phyloP scores from a whole-genome alignment of 768 basidiomycete species.

The Tubosaeta brunneosetosa region DNA sequence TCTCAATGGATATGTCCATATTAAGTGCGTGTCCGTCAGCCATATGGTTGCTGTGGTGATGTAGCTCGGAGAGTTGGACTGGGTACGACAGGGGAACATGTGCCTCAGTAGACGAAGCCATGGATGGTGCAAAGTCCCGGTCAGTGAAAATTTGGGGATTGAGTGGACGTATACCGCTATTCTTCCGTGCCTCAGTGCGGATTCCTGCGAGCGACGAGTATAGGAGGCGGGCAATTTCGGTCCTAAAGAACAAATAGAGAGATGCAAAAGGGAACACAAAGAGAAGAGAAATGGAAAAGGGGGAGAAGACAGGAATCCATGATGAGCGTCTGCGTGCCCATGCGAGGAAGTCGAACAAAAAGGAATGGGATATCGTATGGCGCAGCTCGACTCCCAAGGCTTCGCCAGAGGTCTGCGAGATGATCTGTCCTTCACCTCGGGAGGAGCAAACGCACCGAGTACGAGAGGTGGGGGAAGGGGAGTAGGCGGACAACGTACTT shows the following conservation, averaged over 20 bases:
- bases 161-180: too few relatives aligned
- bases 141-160: too few relatives aligned
- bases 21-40: too few relatives aligned
- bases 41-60: too few relatives aligned
- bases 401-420: constrained; percentile 38
- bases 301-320: constrained; percentile 34
- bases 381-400: constrained; percentile 43
- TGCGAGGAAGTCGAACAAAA: constrained; percentile 36
- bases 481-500: constrained; percentile 48
- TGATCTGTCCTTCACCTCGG: constrained; percentile 33
- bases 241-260: constrained; percentile 38
- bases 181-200: too few relatives aligned
- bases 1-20: too few relatives aligned
- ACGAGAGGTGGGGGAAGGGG: constrained; percentile 33
- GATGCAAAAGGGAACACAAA: constrained; percentile 26
- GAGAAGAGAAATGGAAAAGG: constrained; percentile 28
- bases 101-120: too few relatives aligned
- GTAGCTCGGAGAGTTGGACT: too few relatives aligned
- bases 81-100: too few relatives aligned
- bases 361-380: constrained; percentile 28
- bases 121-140: too few relatives aligned
- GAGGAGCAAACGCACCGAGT: constrained; percentile 35
- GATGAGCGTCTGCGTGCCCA: constrained; percentile 40
- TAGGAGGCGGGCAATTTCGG: constrained; percentile 34
- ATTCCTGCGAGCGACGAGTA: constrained; percentile 29